A percentile compares a stretch with the other conserved stretches of the same genome.
Evolutionary conservation across 371 early-diverging fungal species (phyloP).

Genomic region (Rhizomucor miehei): DNA sequence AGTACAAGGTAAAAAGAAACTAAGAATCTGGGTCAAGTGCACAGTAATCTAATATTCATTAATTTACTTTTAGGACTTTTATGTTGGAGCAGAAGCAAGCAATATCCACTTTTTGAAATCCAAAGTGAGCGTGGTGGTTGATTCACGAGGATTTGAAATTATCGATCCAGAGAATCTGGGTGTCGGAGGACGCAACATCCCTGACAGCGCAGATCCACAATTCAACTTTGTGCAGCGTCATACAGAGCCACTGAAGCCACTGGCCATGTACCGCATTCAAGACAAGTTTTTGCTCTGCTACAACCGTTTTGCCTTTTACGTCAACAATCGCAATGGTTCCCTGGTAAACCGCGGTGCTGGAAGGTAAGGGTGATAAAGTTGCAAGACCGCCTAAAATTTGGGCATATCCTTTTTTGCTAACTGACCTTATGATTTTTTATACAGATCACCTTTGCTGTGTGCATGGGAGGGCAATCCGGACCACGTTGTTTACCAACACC

Average conservation of each 20-base stretch:
- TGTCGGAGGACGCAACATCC: conserved; percentile 50
- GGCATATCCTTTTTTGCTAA: no score
- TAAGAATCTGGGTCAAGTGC: background rate
- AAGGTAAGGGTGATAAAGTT: conserved; percentile 24
- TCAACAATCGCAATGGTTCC: conserved; percentile 67
- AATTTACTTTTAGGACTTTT: conserved; percentile 59
- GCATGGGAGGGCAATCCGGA: conserved; percentile 62
- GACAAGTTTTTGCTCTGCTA: conserved; percentile 83
- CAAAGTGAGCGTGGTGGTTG: conserved; percentile 80
- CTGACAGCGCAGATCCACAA: conserved; percentile 77
- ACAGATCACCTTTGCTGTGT: conserved; percentile 36
- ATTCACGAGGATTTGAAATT: conserved; percentile 77
- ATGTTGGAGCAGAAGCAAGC: conserved; percentile 77
- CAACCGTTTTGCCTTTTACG: conserved; percentile 90
- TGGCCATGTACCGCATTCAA: conserved; percentile 81
- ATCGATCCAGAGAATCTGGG: conserved; percentile 76
- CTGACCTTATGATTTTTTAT: background rate
- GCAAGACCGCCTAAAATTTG: no score
- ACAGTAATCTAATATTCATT: no score
- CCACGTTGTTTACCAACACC: conserved; percentile 69
- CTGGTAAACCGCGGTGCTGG: conserved; percentile 34
- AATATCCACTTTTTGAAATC: conserved; percentile 74
- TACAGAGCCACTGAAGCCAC: conserved; percentile 70
- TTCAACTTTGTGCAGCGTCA: conserved; percentile 80
- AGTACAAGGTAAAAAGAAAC: conserved; percentile 23